Conservation (phyloP, 2,329 filamentous ascomycete genomes). For the Trichophyton simii region DNA sequence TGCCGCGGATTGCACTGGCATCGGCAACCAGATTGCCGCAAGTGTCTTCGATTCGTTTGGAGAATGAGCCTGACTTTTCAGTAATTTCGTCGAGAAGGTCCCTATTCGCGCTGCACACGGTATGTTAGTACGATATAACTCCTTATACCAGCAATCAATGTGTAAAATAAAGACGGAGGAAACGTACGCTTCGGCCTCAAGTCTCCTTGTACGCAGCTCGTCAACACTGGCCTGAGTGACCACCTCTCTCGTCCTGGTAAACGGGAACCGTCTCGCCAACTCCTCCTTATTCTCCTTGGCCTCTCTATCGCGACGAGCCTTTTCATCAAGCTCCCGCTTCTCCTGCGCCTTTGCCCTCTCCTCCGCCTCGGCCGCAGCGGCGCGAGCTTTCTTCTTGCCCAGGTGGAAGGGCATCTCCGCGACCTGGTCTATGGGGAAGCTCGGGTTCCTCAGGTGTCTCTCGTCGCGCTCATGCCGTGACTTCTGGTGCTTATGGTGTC, state of each 20-base stretch:
- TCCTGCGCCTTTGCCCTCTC: not conserved
- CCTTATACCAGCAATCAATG: not conserved
- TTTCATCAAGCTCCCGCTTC: not conserved
- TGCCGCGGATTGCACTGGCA: slow-evolving; percentile 28
- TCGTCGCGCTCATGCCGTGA: slow-evolving; percentile 1
- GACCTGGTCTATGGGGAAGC: not conserved
- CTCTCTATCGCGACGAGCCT: not conserved
- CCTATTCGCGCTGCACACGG: slow-evolving; percentile 15
- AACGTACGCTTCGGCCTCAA: slow-evolving; percentile 61
- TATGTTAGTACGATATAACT: not conserved
- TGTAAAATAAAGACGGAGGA: slow-evolving; percentile 18
- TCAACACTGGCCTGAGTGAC: slow-evolving; percentile 26
- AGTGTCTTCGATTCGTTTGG: slow-evolving; percentile 35
- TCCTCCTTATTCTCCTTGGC: not conserved
- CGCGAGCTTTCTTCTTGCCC: slow-evolving; percentile 2
- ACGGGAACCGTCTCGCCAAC: slow-evolving; percentile 1
- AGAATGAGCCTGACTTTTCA: slow-evolving; percentile 31
- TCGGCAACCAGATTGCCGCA: slow-evolving; percentile 38
- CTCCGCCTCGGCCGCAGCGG: not conserved
- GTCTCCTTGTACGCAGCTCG: slow-evolving; percentile 50
- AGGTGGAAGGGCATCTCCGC: slow-evolving; percentile 1
- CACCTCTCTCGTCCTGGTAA: slow-evolving; percentile 18
- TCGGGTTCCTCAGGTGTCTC: not conserved
- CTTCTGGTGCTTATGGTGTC: not conserved
- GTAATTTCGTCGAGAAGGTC: slow-evolving; percentile 26